Conservation (phyloP, 352 stramenopile species). For the Bremia lactucae region DNA sequence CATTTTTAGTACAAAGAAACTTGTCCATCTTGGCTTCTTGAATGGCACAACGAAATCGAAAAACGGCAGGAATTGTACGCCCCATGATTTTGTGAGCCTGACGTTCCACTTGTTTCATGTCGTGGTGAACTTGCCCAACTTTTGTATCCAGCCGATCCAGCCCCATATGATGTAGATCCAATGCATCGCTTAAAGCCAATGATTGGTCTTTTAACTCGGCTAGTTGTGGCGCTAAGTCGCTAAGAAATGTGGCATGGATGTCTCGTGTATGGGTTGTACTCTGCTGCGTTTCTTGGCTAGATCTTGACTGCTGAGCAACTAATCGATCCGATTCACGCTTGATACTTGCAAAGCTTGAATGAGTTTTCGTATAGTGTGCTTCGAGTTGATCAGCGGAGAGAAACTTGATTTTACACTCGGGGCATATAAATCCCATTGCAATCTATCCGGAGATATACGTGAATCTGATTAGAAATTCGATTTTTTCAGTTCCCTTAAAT, state of each 20-base stretch:
- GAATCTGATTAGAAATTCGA: not conserved
- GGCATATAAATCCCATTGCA: constrained; percentile 77
- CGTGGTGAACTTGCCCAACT: constrained; percentile 49
- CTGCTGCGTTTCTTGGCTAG: not conserved
- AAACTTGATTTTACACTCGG: constrained; percentile 67
- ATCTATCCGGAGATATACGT: constrained; percentile 28
- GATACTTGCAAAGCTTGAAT: constrained; percentile 13
- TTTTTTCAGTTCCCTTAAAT: not conserved
- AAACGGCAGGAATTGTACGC: constrained; percentile 24
- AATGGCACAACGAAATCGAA: constrained; percentile 63
- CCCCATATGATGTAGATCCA: constrained; percentile 55
- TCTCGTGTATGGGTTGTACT: constrained; percentile 8
- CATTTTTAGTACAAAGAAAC: constrained; percentile 51
- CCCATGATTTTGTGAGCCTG: constrained; percentile 47
- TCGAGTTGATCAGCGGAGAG: constrained; percentile 40
- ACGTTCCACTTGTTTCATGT: constrained; percentile 60
- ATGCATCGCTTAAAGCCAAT: constrained; percentile 39
- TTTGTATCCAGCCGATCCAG: constrained; percentile 52
- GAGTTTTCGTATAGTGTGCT: constrained; percentile 41
- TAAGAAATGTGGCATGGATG: constrained; percentile 36
- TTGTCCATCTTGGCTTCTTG: constrained; percentile 37
- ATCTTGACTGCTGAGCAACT: not conserved
- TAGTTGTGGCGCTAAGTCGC: constrained; percentile 43
- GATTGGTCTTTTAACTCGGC: constrained; percentile 59
- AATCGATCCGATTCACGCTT: not conserved